These are phyloP conservation scores for Ustulina deusta DNA, from an alignment of 2,329 filamentous ascomycete species.

Conservation along the genomic window DNA sequence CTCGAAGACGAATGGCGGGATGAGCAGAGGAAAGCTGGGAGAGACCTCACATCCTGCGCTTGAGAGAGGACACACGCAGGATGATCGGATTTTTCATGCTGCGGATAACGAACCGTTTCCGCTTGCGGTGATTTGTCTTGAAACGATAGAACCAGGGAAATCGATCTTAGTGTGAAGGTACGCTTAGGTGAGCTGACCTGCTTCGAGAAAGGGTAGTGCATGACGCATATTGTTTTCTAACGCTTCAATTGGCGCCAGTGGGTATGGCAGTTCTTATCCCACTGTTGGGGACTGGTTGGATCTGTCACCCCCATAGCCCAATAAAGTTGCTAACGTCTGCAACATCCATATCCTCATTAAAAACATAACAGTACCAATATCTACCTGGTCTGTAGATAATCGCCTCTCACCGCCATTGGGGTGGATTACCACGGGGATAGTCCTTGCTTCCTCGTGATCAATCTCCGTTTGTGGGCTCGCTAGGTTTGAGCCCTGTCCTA, in stretches of 20 bases:
- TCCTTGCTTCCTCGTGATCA: conserved; percentile 10
- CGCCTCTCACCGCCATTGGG: conserved; percentile 9
- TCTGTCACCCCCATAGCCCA: conserved; percentile 24
- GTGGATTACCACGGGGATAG: neutral
- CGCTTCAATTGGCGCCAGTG: neutral
- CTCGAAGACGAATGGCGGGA: conserved; percentile 52
- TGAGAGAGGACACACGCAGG: neutral
- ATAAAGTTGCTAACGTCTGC: conserved; percentile 36
- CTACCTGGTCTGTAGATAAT: conserved; percentile 27
- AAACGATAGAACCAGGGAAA: neutral
- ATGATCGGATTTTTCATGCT: neutral
- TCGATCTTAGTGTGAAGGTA: neutral
- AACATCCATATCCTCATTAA: conserved; percentile 39
- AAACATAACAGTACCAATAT: conserved; percentile 37
- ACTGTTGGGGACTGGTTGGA: conserved; percentile 8
- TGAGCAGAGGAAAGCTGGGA: conserved; percentile 33
- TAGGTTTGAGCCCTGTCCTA: neutral
- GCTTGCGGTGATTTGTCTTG: neutral
- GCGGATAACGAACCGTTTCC: neutral
- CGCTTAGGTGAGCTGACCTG: neutral
- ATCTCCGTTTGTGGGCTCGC: neutral
- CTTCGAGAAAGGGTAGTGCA: neutral
- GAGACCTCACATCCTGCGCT: conserved; percentile 29
- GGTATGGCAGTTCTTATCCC: neutral
- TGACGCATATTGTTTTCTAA: neutral